Evolutionary conservation across 371 early-diverging fungal species (phyloP).

Genomic region (Gilbertella persicaria): DNA sequence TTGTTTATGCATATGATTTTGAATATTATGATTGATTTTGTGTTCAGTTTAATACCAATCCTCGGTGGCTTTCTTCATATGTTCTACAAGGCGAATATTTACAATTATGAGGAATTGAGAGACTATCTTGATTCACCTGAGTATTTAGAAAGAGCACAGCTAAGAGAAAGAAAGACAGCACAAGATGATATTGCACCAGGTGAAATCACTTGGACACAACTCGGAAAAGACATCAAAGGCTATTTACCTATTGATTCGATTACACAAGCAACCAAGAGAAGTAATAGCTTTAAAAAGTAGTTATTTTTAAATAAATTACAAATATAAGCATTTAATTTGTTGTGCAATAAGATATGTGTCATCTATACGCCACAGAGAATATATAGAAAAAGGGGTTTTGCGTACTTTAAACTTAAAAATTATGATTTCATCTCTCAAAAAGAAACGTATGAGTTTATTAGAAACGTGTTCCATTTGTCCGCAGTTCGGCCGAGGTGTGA

Average conservation of each 20-base stretch:
- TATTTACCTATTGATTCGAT: constrained; percentile 68
- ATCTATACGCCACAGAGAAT: no score
- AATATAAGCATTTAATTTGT: no score
- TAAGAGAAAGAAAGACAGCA: not conserved
- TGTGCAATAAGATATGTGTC: no score
- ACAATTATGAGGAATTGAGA: constrained; percentile 34
- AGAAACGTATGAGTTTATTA: no score
- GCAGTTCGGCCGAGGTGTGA: no score
- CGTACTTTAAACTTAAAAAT: no score
- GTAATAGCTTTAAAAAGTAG: no score
- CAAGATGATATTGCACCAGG: not conserved
- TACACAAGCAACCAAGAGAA: not conserved
- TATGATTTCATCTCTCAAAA: no score
- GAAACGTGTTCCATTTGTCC: no score
- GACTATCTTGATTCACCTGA: constrained; percentile 17
- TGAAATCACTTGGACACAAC: constrained; percentile 8
- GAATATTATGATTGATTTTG: constrained; percentile 35
- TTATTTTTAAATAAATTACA: no score
- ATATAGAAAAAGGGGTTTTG: no score
- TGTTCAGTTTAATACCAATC: constrained; percentile 39
- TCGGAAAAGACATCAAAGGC: constrained; percentile 2
- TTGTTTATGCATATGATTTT: constrained; percentile 39
- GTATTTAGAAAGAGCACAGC: constrained; percentile 11
- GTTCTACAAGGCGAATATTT: constrained; percentile 49
- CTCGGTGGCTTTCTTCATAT: constrained; percentile 38